phyloP scores from a whole-genome alignment of 139 green algal genomes.

The Raphidocelis subcapitata region DNA sequence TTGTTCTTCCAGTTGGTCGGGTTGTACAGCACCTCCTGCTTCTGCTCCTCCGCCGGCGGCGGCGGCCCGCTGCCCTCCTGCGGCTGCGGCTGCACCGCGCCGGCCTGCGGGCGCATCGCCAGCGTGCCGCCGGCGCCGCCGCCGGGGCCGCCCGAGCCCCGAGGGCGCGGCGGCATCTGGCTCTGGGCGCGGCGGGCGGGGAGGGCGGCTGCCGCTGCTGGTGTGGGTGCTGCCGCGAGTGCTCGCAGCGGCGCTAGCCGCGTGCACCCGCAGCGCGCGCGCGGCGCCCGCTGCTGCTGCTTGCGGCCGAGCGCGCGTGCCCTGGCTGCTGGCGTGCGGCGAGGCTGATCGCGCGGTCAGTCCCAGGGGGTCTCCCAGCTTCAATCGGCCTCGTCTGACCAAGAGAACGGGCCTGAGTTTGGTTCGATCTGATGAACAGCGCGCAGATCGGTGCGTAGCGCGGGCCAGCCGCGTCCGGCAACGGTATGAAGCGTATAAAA shows the following conservation, averaged over 20 bases:
- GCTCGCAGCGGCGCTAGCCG: not conserved
- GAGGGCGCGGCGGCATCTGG: not conserved
- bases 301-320: no score
- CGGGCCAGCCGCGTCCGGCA: no score
- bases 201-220: not conserved
- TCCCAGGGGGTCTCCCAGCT: no score
- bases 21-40: constrained; percentile 18
- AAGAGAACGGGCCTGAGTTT: no score
- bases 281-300: no score
- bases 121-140: not conserved
- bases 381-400: no score
- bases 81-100: not conserved
- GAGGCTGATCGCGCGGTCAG: no score
- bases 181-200: not conserved
- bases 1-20: constrained; percentile 40
- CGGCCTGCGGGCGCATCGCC: not conserved
- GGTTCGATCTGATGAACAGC: no score
- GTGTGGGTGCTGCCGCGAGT: not conserved
- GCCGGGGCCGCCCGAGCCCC: not conserved
- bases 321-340: no score
- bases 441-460: no score
- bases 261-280: not conserved
- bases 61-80: constrained; percentile 1
- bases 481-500: no score
- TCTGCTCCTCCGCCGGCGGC: constrained; percentile 4